phyloP scores from a whole-genome alignment of 140 eudicot genomes.

The Flaveria floridana region DNA sequence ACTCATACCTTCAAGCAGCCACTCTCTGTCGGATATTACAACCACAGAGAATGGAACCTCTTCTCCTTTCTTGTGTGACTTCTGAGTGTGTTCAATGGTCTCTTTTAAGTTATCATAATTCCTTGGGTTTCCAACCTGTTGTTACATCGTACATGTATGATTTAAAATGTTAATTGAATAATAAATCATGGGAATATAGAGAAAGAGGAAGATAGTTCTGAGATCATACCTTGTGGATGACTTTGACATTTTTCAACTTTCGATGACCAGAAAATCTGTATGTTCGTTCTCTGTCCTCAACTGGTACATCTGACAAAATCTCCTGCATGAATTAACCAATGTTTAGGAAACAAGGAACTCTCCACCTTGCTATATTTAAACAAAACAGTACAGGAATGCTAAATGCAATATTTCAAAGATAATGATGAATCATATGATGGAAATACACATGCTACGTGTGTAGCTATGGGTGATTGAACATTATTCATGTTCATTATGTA shows the following conservation, averaged over 20 bases:
- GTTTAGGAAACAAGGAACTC: constrained; percentile 12
- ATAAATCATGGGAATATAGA: not conserved
- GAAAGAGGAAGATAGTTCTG: not conserved
- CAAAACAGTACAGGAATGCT: not conserved
- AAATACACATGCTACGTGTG: no score
- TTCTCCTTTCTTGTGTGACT: constrained; percentile 53
- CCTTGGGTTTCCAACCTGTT: constrained; percentile 84
- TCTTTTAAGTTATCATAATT: constrained; percentile 65
- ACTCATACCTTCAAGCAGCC: constrained; percentile 78
- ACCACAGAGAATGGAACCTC: constrained; percentile 76
- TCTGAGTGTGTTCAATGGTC: constrained; percentile 58
- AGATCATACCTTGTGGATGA: constrained; percentile 67
- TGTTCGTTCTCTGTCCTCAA: constrained; percentile 61
- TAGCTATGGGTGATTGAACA: no score
- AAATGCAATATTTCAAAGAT: not conserved
- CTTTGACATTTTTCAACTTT: constrained; percentile 64
- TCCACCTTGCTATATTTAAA: not conserved
- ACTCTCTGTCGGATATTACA: constrained; percentile 76
- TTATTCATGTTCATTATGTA: not conserved
- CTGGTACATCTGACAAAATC: constrained; percentile 83
- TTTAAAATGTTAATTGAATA: not conserved
- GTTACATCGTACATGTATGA: constrained; percentile 14
- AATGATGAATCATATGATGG: not conserved
- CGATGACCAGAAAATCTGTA: constrained; percentile 56
- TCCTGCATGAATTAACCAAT: constrained; percentile 46